phyloP scores from a whole-genome alignment of 2,329 filamentous ascomycete species.

The Xylariaceae sp. region DNA sequence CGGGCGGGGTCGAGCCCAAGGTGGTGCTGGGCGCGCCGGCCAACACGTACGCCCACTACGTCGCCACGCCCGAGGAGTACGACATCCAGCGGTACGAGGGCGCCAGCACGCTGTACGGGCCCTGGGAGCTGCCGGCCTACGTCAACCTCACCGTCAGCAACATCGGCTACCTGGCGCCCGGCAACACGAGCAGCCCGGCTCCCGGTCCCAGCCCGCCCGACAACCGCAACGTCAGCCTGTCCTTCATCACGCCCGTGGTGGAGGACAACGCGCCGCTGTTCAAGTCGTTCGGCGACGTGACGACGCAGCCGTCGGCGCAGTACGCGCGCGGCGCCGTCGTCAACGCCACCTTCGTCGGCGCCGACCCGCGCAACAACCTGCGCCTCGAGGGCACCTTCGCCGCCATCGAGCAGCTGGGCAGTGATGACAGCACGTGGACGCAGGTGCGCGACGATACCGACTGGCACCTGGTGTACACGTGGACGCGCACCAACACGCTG shows the following conservation, averaged over 20 bases:
- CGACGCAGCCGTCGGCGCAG: slow-evolving; percentile 41
- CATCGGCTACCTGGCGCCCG: slow-evolving; percentile 56
- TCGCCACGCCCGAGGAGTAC: slow-evolving; percentile 74
- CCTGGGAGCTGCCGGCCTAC: slow-evolving; percentile 74
- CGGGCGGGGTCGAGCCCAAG: slow-evolving; percentile 42
- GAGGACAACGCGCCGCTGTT: slow-evolving; percentile 61
- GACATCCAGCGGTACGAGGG: slow-evolving; percentile 84
- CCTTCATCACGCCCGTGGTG: slow-evolving; percentile 74
- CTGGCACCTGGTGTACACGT: slow-evolving; percentile 76
- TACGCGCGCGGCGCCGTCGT: slow-evolving; percentile 57
- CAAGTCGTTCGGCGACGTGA: slow-evolving; percentile 62
- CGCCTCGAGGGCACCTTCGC: slow-evolving; percentile 70
- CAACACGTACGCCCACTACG: slow-evolving; percentile 82
- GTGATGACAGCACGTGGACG: slow-evolving; percentile 46
- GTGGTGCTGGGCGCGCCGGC: slow-evolving; percentile 81
- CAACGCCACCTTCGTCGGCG: slow-evolving; percentile 67
- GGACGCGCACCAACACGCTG: slow-evolving; percentile 52
- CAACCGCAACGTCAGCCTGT: slow-evolving; percentile 66
- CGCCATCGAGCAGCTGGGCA: slow-evolving; percentile 58
- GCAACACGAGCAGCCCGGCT: slow-evolving; percentile 34
- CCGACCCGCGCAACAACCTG: slow-evolving; percentile 85
- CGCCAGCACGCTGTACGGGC: slow-evolving; percentile 84
- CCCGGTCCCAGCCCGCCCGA: slow-evolving; percentile 65
- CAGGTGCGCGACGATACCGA: slow-evolving; percentile 66
- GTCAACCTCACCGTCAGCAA: slow-evolving; percentile 75